Conservation (phyloP, 1,284 basidiomycete genomes). For the Austroboletus novae-zelandiae region DNA sequence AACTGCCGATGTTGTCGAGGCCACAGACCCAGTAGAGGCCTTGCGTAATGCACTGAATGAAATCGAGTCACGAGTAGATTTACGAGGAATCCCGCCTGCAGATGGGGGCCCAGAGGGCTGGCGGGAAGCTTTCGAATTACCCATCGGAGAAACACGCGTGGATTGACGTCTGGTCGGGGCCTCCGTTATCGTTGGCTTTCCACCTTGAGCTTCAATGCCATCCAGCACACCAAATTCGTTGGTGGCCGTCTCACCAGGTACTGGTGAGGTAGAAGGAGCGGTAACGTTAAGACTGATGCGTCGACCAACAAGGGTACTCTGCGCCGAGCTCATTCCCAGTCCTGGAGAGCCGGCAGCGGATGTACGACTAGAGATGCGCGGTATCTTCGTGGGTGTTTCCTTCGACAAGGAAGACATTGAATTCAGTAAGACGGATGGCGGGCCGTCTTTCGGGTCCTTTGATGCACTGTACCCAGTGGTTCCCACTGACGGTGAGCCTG, state of each 20-base stretch:
- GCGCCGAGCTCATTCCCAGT: conserved; percentile 53
- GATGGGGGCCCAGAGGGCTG: conserved; percentile 54
- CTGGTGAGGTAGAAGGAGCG: conserved; percentile 60
- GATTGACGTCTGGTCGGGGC: conserved; percentile 42
- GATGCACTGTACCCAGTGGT: conserved; percentile 47
- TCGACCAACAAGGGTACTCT: conserved; percentile 46
- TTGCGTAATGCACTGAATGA: conserved; percentile 75
- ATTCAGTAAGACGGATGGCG: conserved; percentile 51
- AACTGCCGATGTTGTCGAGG: conserved; percentile 56
- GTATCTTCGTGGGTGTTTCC: conserved; percentile 92
- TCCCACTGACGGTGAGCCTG: conserved; percentile 85
- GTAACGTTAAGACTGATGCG: conserved; percentile 60
- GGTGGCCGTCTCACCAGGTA: conserved; percentile 42
- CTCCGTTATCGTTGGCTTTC: conserved; percentile 41
- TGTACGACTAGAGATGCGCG: conserved; percentile 81
- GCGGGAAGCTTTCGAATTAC: conserved; percentile 59
- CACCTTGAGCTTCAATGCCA: conserved; percentile 39
- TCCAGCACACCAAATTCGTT: conserved; percentile 83
- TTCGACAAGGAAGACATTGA: conserved; percentile 54
- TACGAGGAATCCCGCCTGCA: conserved; percentile 53
- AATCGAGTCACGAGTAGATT: conserved; percentile 70
- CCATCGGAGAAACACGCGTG: conserved; percentile 60
- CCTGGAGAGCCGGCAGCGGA: conserved; percentile 68
- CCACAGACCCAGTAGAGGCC: conserved; percentile 73
- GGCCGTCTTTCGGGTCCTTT: conserved; percentile 56